phyloP scores from a whole-genome alignment of 176 grass and related monocot genomes.

The Rhynchospora pubera region DNA sequence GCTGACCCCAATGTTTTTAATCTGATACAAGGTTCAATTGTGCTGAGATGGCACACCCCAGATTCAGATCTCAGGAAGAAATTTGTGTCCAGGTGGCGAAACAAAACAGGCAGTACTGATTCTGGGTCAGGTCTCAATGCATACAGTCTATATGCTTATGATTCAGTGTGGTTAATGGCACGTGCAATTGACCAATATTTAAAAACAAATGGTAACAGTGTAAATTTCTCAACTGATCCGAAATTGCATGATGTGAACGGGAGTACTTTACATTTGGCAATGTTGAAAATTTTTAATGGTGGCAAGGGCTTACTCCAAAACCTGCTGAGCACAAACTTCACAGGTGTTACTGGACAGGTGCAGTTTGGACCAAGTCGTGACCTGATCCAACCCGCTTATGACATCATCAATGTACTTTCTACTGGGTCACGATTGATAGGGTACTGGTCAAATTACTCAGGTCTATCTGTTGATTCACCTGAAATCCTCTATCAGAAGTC shows the following conservation, averaged over 20 bases:
- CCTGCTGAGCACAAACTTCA: slow-evolving; percentile 66
- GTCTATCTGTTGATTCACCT: slow-evolving; percentile 52
- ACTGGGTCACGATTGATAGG: slow-evolving; percentile 46
- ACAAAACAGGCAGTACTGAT: slow-evolving; percentile 27
- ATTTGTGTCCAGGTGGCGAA: slow-evolving; percentile 62
- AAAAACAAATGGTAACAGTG: slow-evolving; percentile 25
- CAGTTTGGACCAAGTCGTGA: slow-evolving; percentile 50
- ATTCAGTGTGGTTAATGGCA: slow-evolving; percentile 66
- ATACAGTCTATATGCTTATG: slow-evolving; percentile 79
- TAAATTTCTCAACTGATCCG: slow-evolving; percentile 58
- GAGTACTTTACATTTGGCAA: slow-evolving; percentile 49
- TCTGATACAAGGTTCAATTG: slow-evolving; percentile 58
- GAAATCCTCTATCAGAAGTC: slow-evolving; percentile 55
- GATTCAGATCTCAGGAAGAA: slow-evolving; percentile 50
- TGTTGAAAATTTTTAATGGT: slow-evolving; percentile 49
- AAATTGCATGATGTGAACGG: slow-evolving; percentile 41
- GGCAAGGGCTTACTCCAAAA: slow-evolving; percentile 53
- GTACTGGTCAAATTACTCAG: slow-evolving; percentile 73
- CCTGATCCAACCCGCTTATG: slow-evolving; percentile 55
- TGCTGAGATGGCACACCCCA: slow-evolving; percentile 58
- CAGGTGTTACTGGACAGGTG: slow-evolving; percentile 50
- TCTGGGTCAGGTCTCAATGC: slow-evolving; percentile 41
- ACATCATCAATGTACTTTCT: slow-evolving; percentile 52
- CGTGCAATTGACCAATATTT: slow-evolving; percentile 57
- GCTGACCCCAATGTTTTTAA: slow-evolving; percentile 25